Evolutionary conservation across 2,329 filamentous ascomycete genomes (phyloP).

Genomic region (Aureobasidium leucospermi): DNA sequence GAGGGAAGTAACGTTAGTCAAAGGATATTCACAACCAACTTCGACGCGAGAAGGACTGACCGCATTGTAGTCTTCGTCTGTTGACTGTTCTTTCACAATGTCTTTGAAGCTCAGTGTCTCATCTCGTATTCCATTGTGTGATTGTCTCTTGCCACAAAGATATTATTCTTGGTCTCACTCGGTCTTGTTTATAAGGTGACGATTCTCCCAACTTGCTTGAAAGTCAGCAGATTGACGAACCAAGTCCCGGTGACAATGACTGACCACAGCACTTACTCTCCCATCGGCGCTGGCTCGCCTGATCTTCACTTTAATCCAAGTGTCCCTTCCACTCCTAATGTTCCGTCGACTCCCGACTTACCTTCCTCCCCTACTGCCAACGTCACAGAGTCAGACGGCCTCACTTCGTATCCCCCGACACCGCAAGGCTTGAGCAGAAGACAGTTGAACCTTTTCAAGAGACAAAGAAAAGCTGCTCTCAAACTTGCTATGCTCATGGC

Average conservation of each 20-base stretch:
- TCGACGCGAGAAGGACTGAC: too few relatives aligned
- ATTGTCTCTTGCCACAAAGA: too few relatives aligned
- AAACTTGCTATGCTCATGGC: not conserved
- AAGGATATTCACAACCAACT: too few relatives aligned
- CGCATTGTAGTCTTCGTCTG: too few relatives aligned
- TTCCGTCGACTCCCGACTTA: not conserved
- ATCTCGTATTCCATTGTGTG: too few relatives aligned
- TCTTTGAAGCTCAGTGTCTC: too few relatives aligned
- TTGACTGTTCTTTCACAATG: too few relatives aligned
- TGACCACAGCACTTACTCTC: not conserved
- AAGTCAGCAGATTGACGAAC: too few relatives aligned
- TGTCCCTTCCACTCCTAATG: not conserved
- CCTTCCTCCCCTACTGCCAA: not conserved
- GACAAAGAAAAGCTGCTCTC: not conserved
- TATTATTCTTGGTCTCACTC: too few relatives aligned
- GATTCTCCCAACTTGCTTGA: too few relatives aligned
- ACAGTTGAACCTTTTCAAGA: not conserved
- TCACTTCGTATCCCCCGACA: not conserved
- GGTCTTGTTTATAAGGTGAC: too few relatives aligned
- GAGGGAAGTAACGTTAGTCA: too few relatives aligned
- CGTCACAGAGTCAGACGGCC: not conserved
- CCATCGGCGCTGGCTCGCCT: not conserved
- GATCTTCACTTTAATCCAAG: not conserved
- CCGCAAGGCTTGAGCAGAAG: not conserved
- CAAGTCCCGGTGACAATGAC: slow-evolving; percentile 4